Conservation (phyloP, 768 basidiomycete genomes). For the Collybia mongolica region DNA sequence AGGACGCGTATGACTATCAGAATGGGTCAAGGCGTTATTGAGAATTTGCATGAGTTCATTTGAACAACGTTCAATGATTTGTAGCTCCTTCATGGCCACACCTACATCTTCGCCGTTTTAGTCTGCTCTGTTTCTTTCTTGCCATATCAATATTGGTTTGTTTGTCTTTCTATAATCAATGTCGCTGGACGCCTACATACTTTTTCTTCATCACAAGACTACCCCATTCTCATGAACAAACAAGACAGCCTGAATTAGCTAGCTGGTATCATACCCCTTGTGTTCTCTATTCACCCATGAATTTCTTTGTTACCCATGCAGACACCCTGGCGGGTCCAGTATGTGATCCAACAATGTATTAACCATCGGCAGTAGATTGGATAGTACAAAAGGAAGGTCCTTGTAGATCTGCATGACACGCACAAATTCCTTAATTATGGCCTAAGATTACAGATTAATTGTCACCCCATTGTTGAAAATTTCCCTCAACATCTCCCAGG, state of each 20-base stretch:
- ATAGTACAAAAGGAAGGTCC: no score
- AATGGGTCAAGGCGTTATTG: constrained; percentile 1
- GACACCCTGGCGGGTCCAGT: no score
- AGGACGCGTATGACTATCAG: constrained; percentile 36
- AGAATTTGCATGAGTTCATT: no score
- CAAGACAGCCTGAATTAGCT: neutral
- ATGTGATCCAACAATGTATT: no score
- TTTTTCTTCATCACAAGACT: neutral
- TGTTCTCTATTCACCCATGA: neutral
- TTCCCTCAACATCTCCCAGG: constrained; percentile 15
- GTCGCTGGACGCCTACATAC: constrained; percentile 26
- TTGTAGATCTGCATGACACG: neutral
- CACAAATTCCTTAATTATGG: constrained; percentile 1
- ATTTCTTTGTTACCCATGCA: neutral
- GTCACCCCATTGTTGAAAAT: neutral
- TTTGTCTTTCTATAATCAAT: constrained; percentile 7
- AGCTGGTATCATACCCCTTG: neutral
- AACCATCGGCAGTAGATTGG: no score
- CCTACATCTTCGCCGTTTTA: constrained; percentile 2
- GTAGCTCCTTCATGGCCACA: constrained; percentile 3
- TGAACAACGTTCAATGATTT: constrained; percentile 2
- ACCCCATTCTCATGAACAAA: constrained; percentile 1
- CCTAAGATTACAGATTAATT: neutral
- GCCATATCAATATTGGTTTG: constrained; percentile 2
- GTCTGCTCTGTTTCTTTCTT: constrained; percentile 10